phyloP scores from a whole-genome alignment of 306 rosid species.

The Cucumis melo region DNA sequence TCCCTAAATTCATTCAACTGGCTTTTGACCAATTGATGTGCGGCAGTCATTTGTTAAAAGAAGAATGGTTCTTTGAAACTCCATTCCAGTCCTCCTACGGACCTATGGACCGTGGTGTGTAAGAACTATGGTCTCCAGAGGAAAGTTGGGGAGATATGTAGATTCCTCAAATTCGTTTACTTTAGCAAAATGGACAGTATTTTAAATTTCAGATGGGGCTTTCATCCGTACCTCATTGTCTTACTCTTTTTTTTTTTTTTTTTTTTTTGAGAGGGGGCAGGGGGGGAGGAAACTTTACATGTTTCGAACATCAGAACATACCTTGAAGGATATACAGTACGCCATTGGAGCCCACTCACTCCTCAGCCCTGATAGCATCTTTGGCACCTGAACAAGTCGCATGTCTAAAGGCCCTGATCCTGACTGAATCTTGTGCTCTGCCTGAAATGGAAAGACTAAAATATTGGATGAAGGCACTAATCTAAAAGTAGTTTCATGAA shows the following conservation, averaged over 20 bases:
- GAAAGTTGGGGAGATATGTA: background rate
- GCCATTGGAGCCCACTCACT: constrained; percentile 70
- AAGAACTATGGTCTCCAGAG: background rate
- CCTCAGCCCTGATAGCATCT: constrained; percentile 68
- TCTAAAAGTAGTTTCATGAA: background rate
- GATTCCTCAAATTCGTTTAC: background rate
- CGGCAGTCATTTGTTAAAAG: background rate
- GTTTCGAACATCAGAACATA: constrained; percentile 9
- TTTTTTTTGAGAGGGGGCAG: no score
- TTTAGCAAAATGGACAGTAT: background rate
- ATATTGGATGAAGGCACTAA: background rate
- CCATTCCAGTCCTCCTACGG: background rate
- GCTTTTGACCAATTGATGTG: background rate
- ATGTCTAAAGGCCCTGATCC: constrained; percentile 73
- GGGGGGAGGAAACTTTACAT: background rate
- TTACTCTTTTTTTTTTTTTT: no score
- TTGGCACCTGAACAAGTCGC: constrained; percentile 83
- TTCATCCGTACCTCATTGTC: background rate
- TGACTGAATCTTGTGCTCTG: constrained; percentile 86
- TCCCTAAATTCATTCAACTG: background rate
- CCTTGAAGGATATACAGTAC: constrained; percentile 90
- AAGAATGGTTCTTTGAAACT: background rate
- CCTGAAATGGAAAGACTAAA: constrained; percentile 32
- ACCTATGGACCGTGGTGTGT: background rate
- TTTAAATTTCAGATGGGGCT: background rate